These are phyloP conservation scores for Rhododendron simsii DNA, from an alignment of 148 eudicot genomes.

Conservation along the genomic window DNA sequence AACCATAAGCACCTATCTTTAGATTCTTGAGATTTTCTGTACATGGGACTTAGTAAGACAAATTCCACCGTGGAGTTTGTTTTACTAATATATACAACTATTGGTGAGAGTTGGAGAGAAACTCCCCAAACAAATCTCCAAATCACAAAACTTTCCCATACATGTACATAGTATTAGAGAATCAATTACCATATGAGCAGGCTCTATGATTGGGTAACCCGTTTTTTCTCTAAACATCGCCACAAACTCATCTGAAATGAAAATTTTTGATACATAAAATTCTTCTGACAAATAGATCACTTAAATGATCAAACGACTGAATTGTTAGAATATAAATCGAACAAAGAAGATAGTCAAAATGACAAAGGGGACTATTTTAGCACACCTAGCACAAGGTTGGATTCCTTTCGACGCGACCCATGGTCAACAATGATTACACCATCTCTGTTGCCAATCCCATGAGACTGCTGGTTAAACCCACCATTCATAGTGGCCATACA, in stretches of 20 bases:
- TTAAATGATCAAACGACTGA: not conserved
- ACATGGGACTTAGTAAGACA: not conserved
- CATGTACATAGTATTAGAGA: not conserved
- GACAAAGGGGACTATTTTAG: not conserved
- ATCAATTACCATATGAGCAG: constrained; percentile 87
- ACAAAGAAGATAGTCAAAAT: not conserved
- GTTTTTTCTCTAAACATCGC: constrained; percentile 70
- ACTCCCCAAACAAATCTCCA: not conserved
- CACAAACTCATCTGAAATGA: constrained; percentile 76
- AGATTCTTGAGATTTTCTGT: not conserved
- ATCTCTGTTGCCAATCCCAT: constrained; percentile 51
- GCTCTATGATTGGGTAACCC: constrained; percentile 84
- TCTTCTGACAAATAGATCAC: not conserved
- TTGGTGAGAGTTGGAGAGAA: not conserved
- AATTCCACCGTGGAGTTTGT: not conserved
- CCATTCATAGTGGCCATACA: constrained; percentile 32
- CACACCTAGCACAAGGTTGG: constrained; percentile 84
- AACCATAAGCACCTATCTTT: not conserved
- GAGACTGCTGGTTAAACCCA: constrained; percentile 18
- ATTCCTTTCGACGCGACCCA: constrained; percentile 87
- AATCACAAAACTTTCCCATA: not conserved
- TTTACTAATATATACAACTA: not conserved
- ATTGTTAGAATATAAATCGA: too few relatives aligned
- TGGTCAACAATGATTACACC: constrained; percentile 89
- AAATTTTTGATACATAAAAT: not conserved